These are phyloP conservation scores for Garcileccinum viscosum DNA, from an alignment of 1,284 basidiomycete species.

Conservation along the genomic window DNA sequence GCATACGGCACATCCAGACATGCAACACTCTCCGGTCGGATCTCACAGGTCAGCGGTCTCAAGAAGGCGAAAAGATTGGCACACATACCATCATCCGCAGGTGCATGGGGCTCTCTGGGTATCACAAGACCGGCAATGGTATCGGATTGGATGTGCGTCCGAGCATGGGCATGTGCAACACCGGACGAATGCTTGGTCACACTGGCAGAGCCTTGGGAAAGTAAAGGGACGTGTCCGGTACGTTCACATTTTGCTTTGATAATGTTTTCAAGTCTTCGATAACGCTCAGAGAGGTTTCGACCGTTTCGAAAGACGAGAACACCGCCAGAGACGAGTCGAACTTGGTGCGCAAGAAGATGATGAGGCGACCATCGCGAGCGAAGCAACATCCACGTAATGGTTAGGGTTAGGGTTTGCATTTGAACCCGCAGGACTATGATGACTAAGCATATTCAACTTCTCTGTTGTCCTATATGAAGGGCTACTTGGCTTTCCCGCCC, in stretches of 20 bases:
- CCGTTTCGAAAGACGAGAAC: slow-evolving; percentile 37
- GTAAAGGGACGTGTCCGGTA: slow-evolving; percentile 35
- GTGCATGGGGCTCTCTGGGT: slow-evolving; percentile 64
- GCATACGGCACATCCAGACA: slow-evolving; percentile 90
- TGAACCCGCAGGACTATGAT: neutral
- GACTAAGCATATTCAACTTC: neutral
- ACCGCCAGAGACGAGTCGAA: slow-evolving; percentile 17
- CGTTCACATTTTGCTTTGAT: slow-evolving; percentile 49
- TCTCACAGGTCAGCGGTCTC: neutral
- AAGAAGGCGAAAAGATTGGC: neutral
- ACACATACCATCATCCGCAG: slow-evolving; percentile 62
- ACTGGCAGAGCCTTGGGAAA: slow-evolving; percentile 9
- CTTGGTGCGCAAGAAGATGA: neutral
- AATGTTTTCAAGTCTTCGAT: slow-evolving; percentile 59
- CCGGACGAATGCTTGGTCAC: neutral
- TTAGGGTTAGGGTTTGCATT: neutral
- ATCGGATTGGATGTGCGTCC: slow-evolving; percentile 19
- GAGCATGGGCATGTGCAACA: neutral
- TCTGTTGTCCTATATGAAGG: slow-evolving; percentile 25
- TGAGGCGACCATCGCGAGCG: slow-evolving; percentile 12
- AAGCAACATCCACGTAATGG: slow-evolving; percentile 23
- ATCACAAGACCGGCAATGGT: slow-evolving; percentile 57
- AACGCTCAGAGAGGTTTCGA: slow-evolving; percentile 59
- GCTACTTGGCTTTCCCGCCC: slow-evolving; percentile 36
- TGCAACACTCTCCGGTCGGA: slow-evolving; percentile 76